phyloP scores from a whole-genome alignment of 495 filamentous ascomycete genomes.

The Annulohypoxylon nitens region DNA sequence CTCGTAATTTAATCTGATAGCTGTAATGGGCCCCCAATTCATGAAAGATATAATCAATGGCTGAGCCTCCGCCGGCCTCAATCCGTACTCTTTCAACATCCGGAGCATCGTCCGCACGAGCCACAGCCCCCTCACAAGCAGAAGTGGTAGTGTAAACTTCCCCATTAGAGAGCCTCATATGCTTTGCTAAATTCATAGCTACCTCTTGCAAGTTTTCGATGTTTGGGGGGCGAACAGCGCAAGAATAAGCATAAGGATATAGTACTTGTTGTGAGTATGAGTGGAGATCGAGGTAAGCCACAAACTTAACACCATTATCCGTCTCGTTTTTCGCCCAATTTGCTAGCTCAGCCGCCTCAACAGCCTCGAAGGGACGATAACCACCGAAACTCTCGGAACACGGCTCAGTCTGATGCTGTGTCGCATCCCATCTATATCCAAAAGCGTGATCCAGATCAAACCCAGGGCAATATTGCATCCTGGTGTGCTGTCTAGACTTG shows the following conservation, averaged over 20 bases:
- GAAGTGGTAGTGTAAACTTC: constrained; percentile 84
- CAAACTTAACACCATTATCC: constrained; percentile 76
- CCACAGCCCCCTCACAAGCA: constrained; percentile 86
- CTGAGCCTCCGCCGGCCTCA: constrained; percentile 82
- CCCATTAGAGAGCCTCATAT: constrained; percentile 81
- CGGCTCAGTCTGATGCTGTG: constrained; percentile 76
- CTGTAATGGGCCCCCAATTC: constrained; percentile 83
- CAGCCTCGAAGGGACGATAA: constrained; percentile 82
- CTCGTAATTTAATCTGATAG: constrained; percentile 95
- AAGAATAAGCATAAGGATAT: constrained; percentile 92
- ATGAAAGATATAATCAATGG: constrained; percentile 97
- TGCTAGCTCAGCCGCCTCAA: constrained; percentile 81
- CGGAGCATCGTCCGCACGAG: constrained; percentile 43
- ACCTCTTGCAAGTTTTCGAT: constrained; percentile 93
- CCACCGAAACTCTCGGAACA: constrained; percentile 95
- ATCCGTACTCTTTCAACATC: constrained; percentile 55
- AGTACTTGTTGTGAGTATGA: constrained; percentile 96
- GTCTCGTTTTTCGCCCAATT: constrained; percentile 91
- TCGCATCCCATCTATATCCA: constrained; percentile 84
- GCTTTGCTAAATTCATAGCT: constrained; percentile 88
- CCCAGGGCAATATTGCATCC: constrained; percentile 84
- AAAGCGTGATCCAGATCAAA: constrained; percentile 91
- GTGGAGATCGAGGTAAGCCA: constrained; percentile 90
- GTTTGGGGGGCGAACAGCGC: constrained; percentile 79
- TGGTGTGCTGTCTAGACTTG: constrained; percentile 91